phyloP scores from a whole-genome alignment of 1,284 basidiomycete genomes.

The Ceratobasidium sp. region DNA sequence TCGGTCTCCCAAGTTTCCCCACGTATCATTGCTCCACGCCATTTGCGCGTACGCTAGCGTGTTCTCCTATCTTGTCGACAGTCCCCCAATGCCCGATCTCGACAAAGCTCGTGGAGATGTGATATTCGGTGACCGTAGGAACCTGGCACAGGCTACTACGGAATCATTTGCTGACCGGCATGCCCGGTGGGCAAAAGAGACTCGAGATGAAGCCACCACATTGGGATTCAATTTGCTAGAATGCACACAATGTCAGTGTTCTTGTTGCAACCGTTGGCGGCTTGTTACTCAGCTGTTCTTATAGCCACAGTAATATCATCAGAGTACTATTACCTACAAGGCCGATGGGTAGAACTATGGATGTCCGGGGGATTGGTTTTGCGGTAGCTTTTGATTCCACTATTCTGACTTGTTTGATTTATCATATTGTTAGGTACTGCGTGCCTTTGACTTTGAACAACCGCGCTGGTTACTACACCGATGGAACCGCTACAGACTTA shows the following conservation, averaged over 20 bases:
- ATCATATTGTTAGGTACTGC: background rate
- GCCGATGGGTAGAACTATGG: slow-evolving; percentile 37
- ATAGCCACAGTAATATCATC: slow-evolving; percentile 24
- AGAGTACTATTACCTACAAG: slow-evolving; percentile 24
- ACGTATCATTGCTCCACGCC: slow-evolving; percentile 29
- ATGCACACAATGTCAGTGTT: slow-evolving; percentile 20
- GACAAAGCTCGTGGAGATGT: background rate
- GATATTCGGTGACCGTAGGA: slow-evolving; percentile 33
- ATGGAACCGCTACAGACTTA: background rate
- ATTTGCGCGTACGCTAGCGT: slow-evolving; percentile 35
- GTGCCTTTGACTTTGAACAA: slow-evolving; percentile 20
- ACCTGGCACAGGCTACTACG: too few species aligned
- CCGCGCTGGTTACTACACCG: slow-evolving; percentile 11
- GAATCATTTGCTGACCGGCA: slow-evolving; percentile 30
- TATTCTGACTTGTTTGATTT: too few species aligned
- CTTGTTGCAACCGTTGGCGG: background rate
- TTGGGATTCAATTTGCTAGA: slow-evolving; percentile 30
- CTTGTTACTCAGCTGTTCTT: background rate
- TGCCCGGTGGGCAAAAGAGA: slow-evolving; percentile 22
- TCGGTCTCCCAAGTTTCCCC: slow-evolving; percentile 35
- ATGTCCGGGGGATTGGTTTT: slow-evolving; percentile 2
- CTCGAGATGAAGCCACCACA: slow-evolving; percentile 4
- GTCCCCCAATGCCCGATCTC: slow-evolving; percentile 15
- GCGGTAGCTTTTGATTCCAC: background rate
- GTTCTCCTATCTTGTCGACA: slow-evolving; percentile 31